Conservation (phyloP, 2,329 filamentous ascomycete species). For the Aureobasidium sp. region DNA sequence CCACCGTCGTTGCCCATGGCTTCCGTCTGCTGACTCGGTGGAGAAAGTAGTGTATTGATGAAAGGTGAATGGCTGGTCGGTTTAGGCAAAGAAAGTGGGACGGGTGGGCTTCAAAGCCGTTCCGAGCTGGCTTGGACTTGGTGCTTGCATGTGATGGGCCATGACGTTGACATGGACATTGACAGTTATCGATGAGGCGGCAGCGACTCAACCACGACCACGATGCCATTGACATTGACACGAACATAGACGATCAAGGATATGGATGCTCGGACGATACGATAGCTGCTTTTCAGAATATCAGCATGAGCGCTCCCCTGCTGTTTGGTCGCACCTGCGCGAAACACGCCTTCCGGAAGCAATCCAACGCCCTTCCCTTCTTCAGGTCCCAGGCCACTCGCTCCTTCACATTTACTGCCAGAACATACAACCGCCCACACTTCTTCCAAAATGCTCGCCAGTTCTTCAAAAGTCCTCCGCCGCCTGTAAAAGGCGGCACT, state of each 20-base stretch:
- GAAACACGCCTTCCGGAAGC: constrained; percentile 5
- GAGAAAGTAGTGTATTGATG: not conserved
- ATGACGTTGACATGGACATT: constrained; percentile 5
- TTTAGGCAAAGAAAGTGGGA: not conserved
- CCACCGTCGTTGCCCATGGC: constrained; percentile 95
- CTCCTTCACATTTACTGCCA: constrained; percentile 9
- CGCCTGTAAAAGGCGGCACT: constrained; percentile 29
- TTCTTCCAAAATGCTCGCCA: constrained; percentile 12
- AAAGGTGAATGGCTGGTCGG: not conserved
- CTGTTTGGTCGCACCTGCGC: constrained; percentile 10
- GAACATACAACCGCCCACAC: not conserved
- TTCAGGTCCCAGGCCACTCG: not conserved
- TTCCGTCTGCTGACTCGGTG: not conserved
- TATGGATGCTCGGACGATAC: not conserved
- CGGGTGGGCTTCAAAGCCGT: not conserved
- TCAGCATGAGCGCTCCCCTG: not conserved
- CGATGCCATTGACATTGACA: not conserved
- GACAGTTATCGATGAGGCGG: not conserved
- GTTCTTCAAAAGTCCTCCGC: constrained; percentile 22
- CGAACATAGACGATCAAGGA: not conserved
- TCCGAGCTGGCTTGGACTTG: not conserved
- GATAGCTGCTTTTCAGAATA: not conserved
- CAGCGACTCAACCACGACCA: not conserved
- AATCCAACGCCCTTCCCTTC: not conserved
- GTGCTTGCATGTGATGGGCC: constrained; percentile 8